These are phyloP conservation scores for Physcomitrium patens DNA, from an alignment of 225 moss, liverwort and hornwort species.

Conservation along the genomic window DNA sequence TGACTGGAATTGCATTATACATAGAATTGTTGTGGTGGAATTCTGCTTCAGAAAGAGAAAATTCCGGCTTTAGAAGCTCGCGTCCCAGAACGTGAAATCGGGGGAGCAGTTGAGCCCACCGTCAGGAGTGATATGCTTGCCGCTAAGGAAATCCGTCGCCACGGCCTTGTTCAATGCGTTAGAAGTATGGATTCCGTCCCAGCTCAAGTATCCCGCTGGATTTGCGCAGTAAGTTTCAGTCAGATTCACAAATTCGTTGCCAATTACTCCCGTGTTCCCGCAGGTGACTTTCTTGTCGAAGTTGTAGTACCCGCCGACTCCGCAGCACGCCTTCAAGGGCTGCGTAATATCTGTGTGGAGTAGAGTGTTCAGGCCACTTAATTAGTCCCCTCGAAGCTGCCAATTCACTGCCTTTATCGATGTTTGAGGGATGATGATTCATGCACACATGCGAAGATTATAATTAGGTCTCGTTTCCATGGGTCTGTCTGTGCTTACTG, in stretches of 20 bases:
- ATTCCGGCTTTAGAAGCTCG: constrained; percentile 7
- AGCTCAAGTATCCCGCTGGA: constrained; percentile 41
- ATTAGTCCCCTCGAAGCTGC: neutral
- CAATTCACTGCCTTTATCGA: no score
- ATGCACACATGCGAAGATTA: neutral
- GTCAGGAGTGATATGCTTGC: constrained; percentile 44
- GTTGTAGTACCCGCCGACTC: constrained; percentile 46
- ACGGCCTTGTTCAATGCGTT: constrained; percentile 44
- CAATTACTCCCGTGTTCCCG: constrained; percentile 36
- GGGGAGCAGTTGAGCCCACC: constrained; percentile 46
- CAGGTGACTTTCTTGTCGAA: constrained; percentile 48
- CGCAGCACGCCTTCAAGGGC: constrained; percentile 61
- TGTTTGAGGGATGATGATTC: no score
- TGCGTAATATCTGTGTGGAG: constrained; percentile 27
- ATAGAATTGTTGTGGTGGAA: neutral
- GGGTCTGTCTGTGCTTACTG: constrained; percentile 31
- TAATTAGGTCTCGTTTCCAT: neutral
- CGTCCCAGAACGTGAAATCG: constrained; percentile 42
- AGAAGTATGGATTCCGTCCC: constrained; percentile 60
- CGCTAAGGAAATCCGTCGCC: constrained; percentile 41
- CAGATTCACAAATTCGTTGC: constrained; percentile 34
- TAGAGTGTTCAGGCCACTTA: neutral
- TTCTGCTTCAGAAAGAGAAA: neutral
- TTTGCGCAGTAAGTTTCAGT: constrained; percentile 27
- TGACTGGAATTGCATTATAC: neutral